Base-by-base conservation (phyloP, 2,329 filamentous ascomycete genomes). In the Ophiocordyceps camponoti-floridani region DNA sequence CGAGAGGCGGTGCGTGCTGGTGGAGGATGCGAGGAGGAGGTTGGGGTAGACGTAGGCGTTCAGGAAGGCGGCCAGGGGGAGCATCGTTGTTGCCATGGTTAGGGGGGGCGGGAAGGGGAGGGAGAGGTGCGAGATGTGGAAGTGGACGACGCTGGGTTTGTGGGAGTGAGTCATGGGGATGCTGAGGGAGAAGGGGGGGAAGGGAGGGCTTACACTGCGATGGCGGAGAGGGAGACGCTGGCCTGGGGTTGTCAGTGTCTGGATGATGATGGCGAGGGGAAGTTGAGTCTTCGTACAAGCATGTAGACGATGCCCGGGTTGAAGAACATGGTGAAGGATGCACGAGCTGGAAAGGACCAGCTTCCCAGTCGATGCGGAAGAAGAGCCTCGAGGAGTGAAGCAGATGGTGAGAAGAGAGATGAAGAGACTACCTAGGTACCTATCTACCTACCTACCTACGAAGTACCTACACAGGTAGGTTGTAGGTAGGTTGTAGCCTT, bases 11-110 rank as follows among this genome's bases (percentile, higher is more conserved):
- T 35, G 2, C 4, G 2, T 40, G 10, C 51, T 43, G 30, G 54
- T 52, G 35, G 49, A 43, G 43, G 47, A 46, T 12, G 56, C 50
- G 41, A 48, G 56, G 13, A 59, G 48, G 13, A 64, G 52, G 41
- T 49, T 55, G 4, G 60, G 60, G 23, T 63, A 56, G 44, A 58
- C 53, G 45, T 59, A 51, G 38, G 62, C 57, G 38, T 66, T 65
- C 43, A 61, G 43, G 31, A 59, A 57, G 31, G 60, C 58, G 46
- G 59, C 16, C n/a, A 68, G 49, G 37, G 67, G 66, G 3, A 69
- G 60, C 41, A 68, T 47, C 42, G 62, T 56, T 16, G 60, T 55
- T 13, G 64, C 46, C 44, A 66, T 50, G 26, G 65, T 63, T 9
- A 64, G 44, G 41, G 41, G 46, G 0, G 60, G 52, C 2, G 62